Evolutionary conservation across 805 yeast species (phyloP).

Genomic region (Saturnispora silvae): DNA sequence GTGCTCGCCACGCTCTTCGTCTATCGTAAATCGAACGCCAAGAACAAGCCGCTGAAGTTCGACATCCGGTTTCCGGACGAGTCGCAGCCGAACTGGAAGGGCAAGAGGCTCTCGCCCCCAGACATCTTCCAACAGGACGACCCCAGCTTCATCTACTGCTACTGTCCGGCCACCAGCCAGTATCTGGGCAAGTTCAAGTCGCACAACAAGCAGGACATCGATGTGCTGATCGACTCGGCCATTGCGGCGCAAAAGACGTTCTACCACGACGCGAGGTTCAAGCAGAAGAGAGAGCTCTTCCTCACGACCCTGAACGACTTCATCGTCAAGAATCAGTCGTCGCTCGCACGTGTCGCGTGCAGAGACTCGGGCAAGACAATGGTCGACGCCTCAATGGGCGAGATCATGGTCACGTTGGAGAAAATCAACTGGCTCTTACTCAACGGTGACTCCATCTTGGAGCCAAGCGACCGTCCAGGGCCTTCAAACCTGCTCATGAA

Average conservation of each 20-base stretch:
- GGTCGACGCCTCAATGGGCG: conserved; percentile 95
- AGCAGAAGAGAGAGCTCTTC: conserved; percentile 52
- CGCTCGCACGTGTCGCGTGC: conserved; percentile 85
- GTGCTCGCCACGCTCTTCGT: no score
- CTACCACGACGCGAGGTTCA: conserved; percentile 42
- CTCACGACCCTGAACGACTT: conserved; percentile 61
- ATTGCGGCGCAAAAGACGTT: conserved; percentile 43
- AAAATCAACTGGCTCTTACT: conserved; percentile 82
- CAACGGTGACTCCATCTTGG: conserved; percentile 67
- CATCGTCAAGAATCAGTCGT: conserved; percentile 72
- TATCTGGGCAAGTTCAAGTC: conserved; percentile 63
- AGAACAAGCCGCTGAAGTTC: conserved; percentile 35
- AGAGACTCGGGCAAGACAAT: conserved; percentile 94
- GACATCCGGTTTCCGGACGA: conserved; percentile 57
- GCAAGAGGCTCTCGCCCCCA: conserved; percentile 61
- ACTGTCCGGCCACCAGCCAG: conserved; percentile 96
- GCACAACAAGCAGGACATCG: conserved; percentile 60
- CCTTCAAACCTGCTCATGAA: conserved; percentile 78
- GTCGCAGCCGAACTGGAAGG: conserved; percentile 87
- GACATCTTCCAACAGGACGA: conserved; percentile 49
- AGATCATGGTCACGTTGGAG: conserved; percentile 88
- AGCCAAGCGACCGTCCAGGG: conserved; percentile 71
- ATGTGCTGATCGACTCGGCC: conserved; percentile 45
- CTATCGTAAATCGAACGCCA: no score
- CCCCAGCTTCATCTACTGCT: conserved; percentile 63